Base-by-base conservation (phyloP, 2,329 filamentous ascomycete genomes). In the Dissoconium aciculare region DNA sequence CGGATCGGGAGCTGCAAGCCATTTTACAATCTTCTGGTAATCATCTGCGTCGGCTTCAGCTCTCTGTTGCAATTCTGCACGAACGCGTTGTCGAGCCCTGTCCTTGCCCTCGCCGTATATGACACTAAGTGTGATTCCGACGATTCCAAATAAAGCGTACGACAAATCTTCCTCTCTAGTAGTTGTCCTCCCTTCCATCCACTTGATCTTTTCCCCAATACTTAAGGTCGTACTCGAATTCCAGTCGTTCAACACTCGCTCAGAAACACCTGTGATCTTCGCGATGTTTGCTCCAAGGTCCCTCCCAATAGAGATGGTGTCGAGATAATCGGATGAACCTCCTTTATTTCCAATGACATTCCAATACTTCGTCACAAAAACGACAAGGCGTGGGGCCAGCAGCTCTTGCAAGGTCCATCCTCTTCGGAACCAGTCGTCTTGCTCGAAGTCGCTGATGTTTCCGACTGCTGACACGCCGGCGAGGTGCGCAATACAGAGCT, bases 391-490 rank as follows among this genome's bases (percentile, higher is more conserved):
- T 5, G 41, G 37, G 12, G 41, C 44, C 5, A 48, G 28, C 11
- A 48, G 33, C 23, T 47, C 42, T 31, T 46, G 39, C 8, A 46
- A 28, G 12, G 40, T 46, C 42, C 37, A 47, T 5, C 42, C 42
- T 23, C 44, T 30, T 5, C 17, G 25, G 25, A 46, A 48, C 44
- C 34, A 48, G 19, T 36, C 30, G 33, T 40, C 42, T 16, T 17
- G 16, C 11, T 12, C n/a, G 21, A 45, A 37, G 1, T 11, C 19
- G n/a, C 12, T 12, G 8, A 25, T 15, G 13, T 29, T 12, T 5
- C 8, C 15, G 10, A 17, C 27, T 17, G 15, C 5, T 6, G 5
- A 6, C 6, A 38, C 35, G 24, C 35, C 35, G 21, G 28, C 15
- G 5, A 43, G 34, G 15, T 37, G 42, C n/a, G 30, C 37, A n/a